Conservation (phyloP, 176 grass and related monocot genomes). For the bread wheat (Triticum aestivum) region IWGSC_CS_RefSeq_v2.1 NC_057798.1:93275595-93276094, state of each 20-base stretch:
- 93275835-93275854: slow-evolving; percentile 31
- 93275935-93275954: slow-evolving; percentile 17
- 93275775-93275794: neutral
- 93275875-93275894: slow-evolving; percentile 13
- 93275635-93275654: neutral
- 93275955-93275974: slow-evolving; percentile 20
- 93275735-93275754: neutral
- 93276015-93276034: neutral
- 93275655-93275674: neutral
- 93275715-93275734: neutral
- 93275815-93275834: slow-evolving; percentile 25
- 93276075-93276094: neutral
- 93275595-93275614: neutral
- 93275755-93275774: neutral
- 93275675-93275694: neutral
- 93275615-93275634: neutral
- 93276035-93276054: neutral
- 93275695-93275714: neutral
- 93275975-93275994: slow-evolving; percentile 16
- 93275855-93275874: neutral
- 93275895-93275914: slow-evolving; percentile 13
- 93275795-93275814: slow-evolving; percentile 42
- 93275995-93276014: neutral
- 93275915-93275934: no score
- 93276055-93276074: slow-evolving; percentile 12